phyloP scores from a whole-genome alignment of 2,329 filamentous ascomycete genomes.

The Mycocentrospora acerina region DNA sequence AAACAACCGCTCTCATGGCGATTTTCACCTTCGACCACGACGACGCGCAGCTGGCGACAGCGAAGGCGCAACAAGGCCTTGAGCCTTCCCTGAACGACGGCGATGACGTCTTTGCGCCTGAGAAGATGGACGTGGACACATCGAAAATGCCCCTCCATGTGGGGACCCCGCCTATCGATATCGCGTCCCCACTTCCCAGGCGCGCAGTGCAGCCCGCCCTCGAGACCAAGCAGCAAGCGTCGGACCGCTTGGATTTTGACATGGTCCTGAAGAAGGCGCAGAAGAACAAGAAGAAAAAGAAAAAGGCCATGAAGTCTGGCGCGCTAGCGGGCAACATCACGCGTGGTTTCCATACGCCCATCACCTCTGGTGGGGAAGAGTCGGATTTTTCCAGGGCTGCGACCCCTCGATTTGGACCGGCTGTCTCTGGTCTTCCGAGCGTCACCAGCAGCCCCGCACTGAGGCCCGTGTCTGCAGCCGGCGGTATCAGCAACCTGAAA shows the following conservation, averaged over 20 bases:
- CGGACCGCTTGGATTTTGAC: constrained; percentile 43
- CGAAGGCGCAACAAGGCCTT: constrained; percentile 10
- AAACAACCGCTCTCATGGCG: constrained; percentile 24
- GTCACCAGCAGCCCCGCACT: constrained; percentile 56
- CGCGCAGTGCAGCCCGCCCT: constrained; percentile 24
- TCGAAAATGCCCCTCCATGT: constrained; percentile 22
- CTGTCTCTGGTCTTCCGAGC: constrained; percentile 48
- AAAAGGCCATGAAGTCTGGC: constrained; percentile 31
- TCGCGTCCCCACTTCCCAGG: constrained; percentile 35
- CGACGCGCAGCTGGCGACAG: constrained; percentile 26
- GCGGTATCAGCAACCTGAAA: constrained; percentile 81
- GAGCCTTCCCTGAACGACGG: constrained; percentile 8
- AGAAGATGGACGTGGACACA: constrained; percentile 28
- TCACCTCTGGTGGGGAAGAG: constrained; percentile 57
- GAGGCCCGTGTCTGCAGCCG: constrained; percentile 53
- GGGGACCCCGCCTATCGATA: constrained; percentile 41
- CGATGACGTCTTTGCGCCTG: constrained; percentile 19
- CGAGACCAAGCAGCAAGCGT: constrained; percentile 25
- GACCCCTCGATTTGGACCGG: constrained; percentile 46
- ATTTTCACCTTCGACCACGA: constrained; percentile 41
- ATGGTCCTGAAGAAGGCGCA: constrained; percentile 40
- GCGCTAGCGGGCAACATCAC: constrained; percentile 40
- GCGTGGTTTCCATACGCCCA: constrained; percentile 54
- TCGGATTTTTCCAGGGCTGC: constrained; percentile 50
- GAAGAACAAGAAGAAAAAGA: constrained; percentile 44